Conservation (phyloP, 2,329 filamentous ascomycete genomes). For the Huntiella decipiens region DNA sequence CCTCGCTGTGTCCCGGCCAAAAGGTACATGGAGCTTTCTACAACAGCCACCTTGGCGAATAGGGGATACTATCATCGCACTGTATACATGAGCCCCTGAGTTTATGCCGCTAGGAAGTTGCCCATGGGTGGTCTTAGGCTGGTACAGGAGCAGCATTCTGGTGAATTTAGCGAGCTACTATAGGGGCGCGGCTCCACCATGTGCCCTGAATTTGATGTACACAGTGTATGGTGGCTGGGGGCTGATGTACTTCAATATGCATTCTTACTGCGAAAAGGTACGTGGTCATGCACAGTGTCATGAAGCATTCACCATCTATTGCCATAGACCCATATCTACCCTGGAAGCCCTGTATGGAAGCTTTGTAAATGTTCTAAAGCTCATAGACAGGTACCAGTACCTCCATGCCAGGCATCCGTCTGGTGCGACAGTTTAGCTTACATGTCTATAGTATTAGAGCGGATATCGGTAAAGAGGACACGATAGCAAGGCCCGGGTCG, state of each 20-base stretch:
- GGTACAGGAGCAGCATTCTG: not conserved
- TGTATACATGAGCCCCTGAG: slow-evolving; percentile 11
- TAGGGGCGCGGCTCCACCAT: slow-evolving; percentile 9
- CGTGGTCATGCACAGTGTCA: slow-evolving; percentile 5
- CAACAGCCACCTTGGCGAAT: slow-evolving; percentile 5
- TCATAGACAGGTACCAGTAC: not conserved
- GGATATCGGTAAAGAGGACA: too few relatives aligned
- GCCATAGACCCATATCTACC: too few relatives aligned
- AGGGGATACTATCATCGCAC: slow-evolving; percentile 10
- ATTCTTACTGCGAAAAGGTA: slow-evolving; percentile 8
- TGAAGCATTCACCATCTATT: not conserved
- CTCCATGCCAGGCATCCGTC: not conserved
- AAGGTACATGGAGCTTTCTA: slow-evolving; percentile 7
- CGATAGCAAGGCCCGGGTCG: too few relatives aligned
- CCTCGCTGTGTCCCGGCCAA: slow-evolving; percentile 5
- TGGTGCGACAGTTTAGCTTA: too few relatives aligned
- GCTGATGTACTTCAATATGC: slow-evolving; percentile 5
- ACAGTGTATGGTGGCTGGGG: slow-evolving; percentile 12
- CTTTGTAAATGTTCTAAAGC: not conserved
- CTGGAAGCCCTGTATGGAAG: too few relatives aligned
- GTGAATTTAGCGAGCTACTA: slow-evolving; percentile 1
- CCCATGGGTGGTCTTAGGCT: not conserved
- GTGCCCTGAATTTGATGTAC: slow-evolving; percentile 7
- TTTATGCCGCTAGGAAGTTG: slow-evolving; percentile 3
- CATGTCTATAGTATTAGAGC: too few relatives aligned